Base-by-base conservation (phyloP, 1,139 yeast genomes). In the Pichia sp. region DNA sequence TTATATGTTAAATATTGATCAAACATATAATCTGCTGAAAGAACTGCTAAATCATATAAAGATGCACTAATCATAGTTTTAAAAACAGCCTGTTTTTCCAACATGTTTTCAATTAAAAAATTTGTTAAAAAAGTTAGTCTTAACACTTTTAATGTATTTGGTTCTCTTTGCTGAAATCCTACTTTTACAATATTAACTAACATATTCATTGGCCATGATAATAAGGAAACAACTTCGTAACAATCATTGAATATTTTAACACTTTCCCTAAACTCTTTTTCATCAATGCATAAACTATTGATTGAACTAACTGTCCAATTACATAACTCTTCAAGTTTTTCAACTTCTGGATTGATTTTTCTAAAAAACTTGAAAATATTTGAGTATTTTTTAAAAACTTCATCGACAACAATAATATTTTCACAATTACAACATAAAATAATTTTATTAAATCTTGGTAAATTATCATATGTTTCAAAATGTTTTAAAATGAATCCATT, bases 201-300 rank as follows among this genome's bases (percentile, higher is more conserved):
- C 25, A 18, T 35, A 6, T 11, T 28, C 38, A 46, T 28, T 21
- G 48, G 50, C 50, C 50, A 45, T 6, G 46, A 41, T 13, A 26
- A 41, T n/a, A 44, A 22, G 13, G 48, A 39, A 3, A 45, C 23
- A 19, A 23, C 11, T 10, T 18, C 31, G 28, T 23, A 40, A 26
- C 33, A 21, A 1, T 28, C 14, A 21, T 41, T 33, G 6, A 37
- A 26, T 10, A 33, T 11, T 9, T 6, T 11, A 18, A 41, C 11
- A 16, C 28, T 11, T 10, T 28, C 22, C 9, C 22, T 30, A 24
- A 31, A 34, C 9, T 19, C 15, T 10, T 11, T 11, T 5, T 27
- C 21, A 7, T 26, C 18, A 15, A 40, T 28, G 6, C 13, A 3
- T 8, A 8, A 6, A 26, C 26, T 18, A 6, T 26, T 20, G 5